Base-by-base conservation (phyloP, 1,284 basidiomycete genomes). In the Melampsora abietis-canadensis region DNA sequence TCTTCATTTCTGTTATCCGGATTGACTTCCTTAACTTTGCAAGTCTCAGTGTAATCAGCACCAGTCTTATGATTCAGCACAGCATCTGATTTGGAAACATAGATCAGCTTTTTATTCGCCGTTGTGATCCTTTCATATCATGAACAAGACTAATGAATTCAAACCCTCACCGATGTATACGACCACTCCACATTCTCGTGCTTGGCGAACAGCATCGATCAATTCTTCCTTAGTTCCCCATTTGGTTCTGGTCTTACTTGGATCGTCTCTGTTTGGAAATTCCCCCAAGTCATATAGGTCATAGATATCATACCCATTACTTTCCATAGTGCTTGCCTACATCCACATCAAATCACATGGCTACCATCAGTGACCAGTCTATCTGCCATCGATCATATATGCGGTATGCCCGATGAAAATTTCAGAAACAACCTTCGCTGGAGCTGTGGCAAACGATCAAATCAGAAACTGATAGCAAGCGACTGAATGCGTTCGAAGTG, bases 201-300 rank as follows among this genome's bases (percentile, higher is more conserved):
- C 81, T 48, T 77, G 80, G 54, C 84, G 82, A 81, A 91, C 89
- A 12, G 90, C 88, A 4, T 83, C 80, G 2, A 92, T 80, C 24
- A 95, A 86, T 78, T 97, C 89, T 61, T 92, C 87, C 78, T 89
- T 90, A 15, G 89, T 90, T 21, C 94, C 94, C 92, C 93, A 98
- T 77, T 94, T 87, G n/a, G 94, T 97, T 10, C 85, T 82, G 66
- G 87, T 83, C 51, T 54, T 8, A 2, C 21, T 54, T n/a, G 51
- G 15, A n/a, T 86, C 84, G 14, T 90, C 90, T 81, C 92, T 94
- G 81, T 92, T 90, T 67, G 92, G 83, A 78, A 96, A 97, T 84
- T 97, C 94, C 62, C 94, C 94, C 12, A 97, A 83, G 70, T 82
- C 81, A 77, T 78, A 82, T 4, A 81, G 77, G 77, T 81, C 80